Evolutionary conservation across 768 basidiomycete species (phyloP).

Genomic region (Rhodotorula paludigena): DNA sequence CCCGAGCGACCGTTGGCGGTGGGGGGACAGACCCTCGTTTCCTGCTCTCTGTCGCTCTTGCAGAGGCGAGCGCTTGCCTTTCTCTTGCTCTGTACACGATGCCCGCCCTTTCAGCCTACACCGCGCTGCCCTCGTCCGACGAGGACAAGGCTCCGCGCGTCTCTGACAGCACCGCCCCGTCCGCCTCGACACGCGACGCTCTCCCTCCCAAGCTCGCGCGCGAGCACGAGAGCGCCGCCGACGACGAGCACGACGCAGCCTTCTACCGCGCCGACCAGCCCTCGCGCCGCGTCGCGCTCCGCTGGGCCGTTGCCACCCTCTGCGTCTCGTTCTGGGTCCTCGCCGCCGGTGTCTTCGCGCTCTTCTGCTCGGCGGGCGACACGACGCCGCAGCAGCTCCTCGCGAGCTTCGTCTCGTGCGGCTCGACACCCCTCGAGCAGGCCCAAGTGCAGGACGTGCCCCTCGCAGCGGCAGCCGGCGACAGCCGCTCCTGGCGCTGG

Average conservation of each 20-base stretch:
- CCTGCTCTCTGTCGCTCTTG: not conserved
- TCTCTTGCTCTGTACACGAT: not conserved
- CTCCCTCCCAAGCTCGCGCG: not conserved
- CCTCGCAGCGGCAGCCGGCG: not conserved
- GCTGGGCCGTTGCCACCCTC: not conserved
- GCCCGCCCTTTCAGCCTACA: not conserved
- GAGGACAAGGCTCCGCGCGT: not conserved
- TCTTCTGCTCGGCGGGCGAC: not conserved
- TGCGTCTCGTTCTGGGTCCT: not conserved
- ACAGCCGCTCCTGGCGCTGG: too few relatives aligned
- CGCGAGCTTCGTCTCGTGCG: not conserved
- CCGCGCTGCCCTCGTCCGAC: not conserved
- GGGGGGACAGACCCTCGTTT: too few relatives aligned
- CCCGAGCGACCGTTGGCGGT: too few relatives aligned
- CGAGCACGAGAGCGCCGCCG: not conserved
- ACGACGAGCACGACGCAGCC: not conserved
- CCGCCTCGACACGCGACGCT: too few relatives aligned
- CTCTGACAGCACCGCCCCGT: not conserved
- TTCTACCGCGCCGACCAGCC: not conserved
- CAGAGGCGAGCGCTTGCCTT: not conserved
- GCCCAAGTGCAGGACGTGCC: not conserved
- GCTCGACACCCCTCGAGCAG: not conserved
- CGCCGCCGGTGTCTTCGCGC: not conserved
- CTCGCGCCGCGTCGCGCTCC: not conserved
- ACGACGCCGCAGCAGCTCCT: slow-evolving; percentile 48